phyloP scores from a whole-genome alignment of 176 grass and related monocot genomes.

The Cenchrus fungigraminus region DNA sequence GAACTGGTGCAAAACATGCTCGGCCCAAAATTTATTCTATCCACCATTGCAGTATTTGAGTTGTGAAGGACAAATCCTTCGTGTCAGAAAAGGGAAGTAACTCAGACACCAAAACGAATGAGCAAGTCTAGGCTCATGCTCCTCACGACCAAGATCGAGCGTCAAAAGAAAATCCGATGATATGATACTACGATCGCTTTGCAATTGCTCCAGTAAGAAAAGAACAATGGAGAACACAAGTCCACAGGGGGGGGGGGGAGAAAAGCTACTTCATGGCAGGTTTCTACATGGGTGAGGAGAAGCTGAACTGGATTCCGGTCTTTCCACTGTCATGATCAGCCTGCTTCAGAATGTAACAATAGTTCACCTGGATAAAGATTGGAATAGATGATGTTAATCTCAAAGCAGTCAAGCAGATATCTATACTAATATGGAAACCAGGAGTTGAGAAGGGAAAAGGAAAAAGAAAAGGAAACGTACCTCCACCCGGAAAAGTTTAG shows the following conservation, averaged over 20 bases:
- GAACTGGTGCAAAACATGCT: background rate
- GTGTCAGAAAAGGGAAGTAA: background rate
- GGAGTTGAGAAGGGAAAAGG: background rate
- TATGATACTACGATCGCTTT: background rate
- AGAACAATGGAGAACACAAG: background rate
- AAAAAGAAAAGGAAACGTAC: conserved; percentile 41
- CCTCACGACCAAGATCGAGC: conserved; percentile 11
- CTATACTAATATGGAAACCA: background rate
- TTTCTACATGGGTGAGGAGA: conserved; percentile 78
- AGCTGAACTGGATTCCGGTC: conserved; percentile 91
- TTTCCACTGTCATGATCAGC: conserved; percentile 81
- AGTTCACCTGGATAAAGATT: conserved; percentile 74
- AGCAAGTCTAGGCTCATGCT: conserved; percentile 5
- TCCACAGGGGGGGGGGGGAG: background rate
- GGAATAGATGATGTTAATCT: background rate
- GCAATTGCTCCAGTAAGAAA: conserved; percentile 7
- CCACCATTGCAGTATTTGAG: conserved; percentile 9
- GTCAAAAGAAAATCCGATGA: background rate
- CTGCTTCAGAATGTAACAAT: conserved; percentile 89
- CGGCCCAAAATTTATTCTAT: conserved; percentile 25
- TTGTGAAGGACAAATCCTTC: conserved; percentile 4
- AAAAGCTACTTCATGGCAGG: background rate
- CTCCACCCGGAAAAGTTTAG: conserved; percentile 87
- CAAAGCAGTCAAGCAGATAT: background rate
- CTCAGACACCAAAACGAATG: conserved; percentile 13